Base-by-base conservation (phyloP, 352 stramenopile species). In the Phytophthora pini region DNA sequence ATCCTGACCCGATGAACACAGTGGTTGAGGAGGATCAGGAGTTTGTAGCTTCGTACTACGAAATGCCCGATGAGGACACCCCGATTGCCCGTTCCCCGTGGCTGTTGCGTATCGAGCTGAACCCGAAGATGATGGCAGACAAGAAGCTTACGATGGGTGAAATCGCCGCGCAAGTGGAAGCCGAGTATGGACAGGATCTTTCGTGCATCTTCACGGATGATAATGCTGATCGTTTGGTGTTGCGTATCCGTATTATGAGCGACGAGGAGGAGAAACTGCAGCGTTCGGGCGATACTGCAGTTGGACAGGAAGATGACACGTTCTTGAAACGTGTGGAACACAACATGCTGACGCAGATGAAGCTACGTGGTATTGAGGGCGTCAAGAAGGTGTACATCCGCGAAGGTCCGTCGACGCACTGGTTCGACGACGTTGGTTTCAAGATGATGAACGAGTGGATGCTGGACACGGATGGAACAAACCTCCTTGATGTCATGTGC, bases 321-420 rank as follows among this genome's bases (percentile, higher is more conserved):
- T 99, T 99, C 74, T 72, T 99, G 52, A 99, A 99, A 80, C 92
- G 96, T 48, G 85, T 99, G 15, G 97, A 99, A 75, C 97, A 99
- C 84, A 98, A 98, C 64, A 98, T 99, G 83, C 84, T 99, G 12
- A 94, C 88, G 32, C 95, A 96, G 61, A 95, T 99, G 68, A 98
- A 98, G 69, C 79, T 99, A 34, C 95, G 97, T 53, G 98, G 98
- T 67, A 95, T 99, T 47, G 92, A 97, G 64, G 89, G 97, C 66
- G 98, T 99, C 49, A 98, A 98, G 71, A 99, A 99, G 80, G 97
- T 99, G 38, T 99, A 96, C 73, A 99, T 99, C 62, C 94, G 93
- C 71, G 94, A 98, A 66, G 91, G 93, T 6, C 98, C 98, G 38
- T 97, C 89, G 61, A 98, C 93, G 31, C 84, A 92, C 41, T 99